Conservation (phyloP, 2,329 filamentous ascomycete species). For the Diplodia scrobiculata region DNA sequence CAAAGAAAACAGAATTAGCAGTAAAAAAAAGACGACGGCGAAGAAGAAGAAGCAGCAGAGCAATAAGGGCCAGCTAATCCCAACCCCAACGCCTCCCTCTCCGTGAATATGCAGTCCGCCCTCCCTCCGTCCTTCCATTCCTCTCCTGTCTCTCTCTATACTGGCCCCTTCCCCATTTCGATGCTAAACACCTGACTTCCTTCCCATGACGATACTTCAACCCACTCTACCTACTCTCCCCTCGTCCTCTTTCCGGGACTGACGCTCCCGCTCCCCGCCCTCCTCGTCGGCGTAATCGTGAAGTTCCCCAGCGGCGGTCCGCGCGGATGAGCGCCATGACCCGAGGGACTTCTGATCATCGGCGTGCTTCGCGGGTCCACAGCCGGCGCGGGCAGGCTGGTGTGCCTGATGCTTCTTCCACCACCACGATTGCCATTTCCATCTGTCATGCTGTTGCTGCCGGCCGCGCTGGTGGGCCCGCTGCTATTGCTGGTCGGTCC, state of each 20-base stretch:
- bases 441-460: not conserved
- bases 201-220: not conserved
- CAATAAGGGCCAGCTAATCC: too few relatives aligned
- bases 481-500: not conserved
- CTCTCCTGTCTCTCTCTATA: too few relatives aligned
- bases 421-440: not conserved
- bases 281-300: slow-evolving; percentile 19
- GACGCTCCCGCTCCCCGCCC: slow-evolving; percentile 2
- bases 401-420: not conserved
- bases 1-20: too few relatives aligned
- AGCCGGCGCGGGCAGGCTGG: not conserved
- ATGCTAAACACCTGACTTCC: not conserved
- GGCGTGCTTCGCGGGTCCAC: slow-evolving; percentile 8
- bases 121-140: too few relatives aligned
- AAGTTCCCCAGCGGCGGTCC: slow-evolving; percentile 26
- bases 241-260: slow-evolving; percentile 23
- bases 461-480: not conserved
- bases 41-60: too few relatives aligned
- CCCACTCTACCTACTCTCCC: not conserved
- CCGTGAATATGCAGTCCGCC: too few relatives aligned
- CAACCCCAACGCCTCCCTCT: too few relatives aligned
- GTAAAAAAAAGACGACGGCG: too few relatives aligned
- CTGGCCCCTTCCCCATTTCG: too few relatives aligned
- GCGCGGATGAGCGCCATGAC: not conserved
- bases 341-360: slow-evolving; percentile 12